phyloP scores from a whole-genome alignment of 176 grass and related monocot genomes.

The Coix lacrymajobi region DNA sequence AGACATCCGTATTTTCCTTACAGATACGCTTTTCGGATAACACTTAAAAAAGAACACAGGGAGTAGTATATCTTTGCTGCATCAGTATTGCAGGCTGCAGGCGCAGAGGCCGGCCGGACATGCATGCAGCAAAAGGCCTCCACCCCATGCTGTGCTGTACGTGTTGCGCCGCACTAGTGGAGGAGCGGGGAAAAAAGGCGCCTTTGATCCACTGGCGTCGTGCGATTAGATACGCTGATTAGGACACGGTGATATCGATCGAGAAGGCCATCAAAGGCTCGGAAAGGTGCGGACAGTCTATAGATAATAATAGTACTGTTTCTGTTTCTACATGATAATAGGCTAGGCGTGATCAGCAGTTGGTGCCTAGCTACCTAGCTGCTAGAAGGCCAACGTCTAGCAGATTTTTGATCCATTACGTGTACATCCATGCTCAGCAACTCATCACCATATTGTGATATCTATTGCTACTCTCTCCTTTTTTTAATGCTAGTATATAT shows the following conservation, averaged over 20 bases:
- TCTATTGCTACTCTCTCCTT: neutral
- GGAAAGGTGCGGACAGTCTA: neutral
- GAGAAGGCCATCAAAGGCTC: neutral
- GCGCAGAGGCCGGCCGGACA: too few relatives aligned
- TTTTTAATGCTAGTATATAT: neutral
- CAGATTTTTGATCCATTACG: neutral
- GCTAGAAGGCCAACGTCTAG: constrained; percentile 9
- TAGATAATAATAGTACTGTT: neutral
- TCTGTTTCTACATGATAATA: neutral
- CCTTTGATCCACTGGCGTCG: constrained; percentile 34
- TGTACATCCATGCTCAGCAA: neutral
- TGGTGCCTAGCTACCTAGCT: neutral
- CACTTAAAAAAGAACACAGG: too few relatives aligned
- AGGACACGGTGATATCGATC: constrained; percentile 36
- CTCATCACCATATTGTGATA: neutral
- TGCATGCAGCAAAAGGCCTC: too few relatives aligned
- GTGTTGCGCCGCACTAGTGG: too few relatives aligned
- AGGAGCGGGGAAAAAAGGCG: neutral
- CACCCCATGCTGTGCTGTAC: too few relatives aligned
- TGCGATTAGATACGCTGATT: constrained; percentile 55
- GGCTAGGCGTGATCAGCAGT: neutral
- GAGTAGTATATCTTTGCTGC: neutral
- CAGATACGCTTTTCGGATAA: too few relatives aligned
- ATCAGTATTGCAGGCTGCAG: neutral
- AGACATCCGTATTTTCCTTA: too few relatives aligned